Base-by-base conservation (phyloP, 192 early-diverging fungal species). In the Podila verticillata region DNA sequence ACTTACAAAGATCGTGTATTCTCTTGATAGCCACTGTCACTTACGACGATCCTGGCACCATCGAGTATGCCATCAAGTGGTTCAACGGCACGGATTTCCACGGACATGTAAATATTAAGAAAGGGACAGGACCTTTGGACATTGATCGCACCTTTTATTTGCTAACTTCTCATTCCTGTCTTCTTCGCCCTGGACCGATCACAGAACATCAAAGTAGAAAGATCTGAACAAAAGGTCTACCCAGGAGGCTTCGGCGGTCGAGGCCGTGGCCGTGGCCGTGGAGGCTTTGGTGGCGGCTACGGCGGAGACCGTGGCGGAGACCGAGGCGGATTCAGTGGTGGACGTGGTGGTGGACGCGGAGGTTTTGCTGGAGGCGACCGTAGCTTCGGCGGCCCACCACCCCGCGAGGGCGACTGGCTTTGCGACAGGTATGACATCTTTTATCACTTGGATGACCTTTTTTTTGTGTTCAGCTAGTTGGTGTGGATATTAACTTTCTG, bases 51-150 rank as follows among this genome's bases (percentile, higher is more conserved):
- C 91, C 93, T 5, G 85, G 82, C 19, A 84, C 93, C 26, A 86
- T 89, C 22, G 89, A 90, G 63, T 90, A 86, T 54, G 92, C 92
- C 8, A 94, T 94, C 48, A 82, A 90, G 20, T 94, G 91, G 89
- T 94, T 94, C 69, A 74, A 90, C 48, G 90, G 90, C 84, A 87
- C 72, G 28, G 61, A 82, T 29, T 75, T 81, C 44, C 72, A 77
- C 61, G 75, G 82, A 32, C 71, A 75, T 66, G 82, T 86, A 77
- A 20, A 61, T 70, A n/a, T 13, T 24, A 8, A 32, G 20, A 26
- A 54, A 2, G 22, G 22, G 24, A 26, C 51, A n/a, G 10, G 6
- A 17, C 3, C 19, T 51, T 7, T 8, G 7, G 48, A 17, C 48
- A 19, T 3, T 51, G 48, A 51, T n/a, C 6, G 5, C 5, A 24